A percentile compares a stretch with the other conserved stretches of the same genome.
Evolutionary conservation across 2,329 filamentous ascomycete genomes (phyloP).

Genomic region (Akanthomyces lecanii): DNA sequence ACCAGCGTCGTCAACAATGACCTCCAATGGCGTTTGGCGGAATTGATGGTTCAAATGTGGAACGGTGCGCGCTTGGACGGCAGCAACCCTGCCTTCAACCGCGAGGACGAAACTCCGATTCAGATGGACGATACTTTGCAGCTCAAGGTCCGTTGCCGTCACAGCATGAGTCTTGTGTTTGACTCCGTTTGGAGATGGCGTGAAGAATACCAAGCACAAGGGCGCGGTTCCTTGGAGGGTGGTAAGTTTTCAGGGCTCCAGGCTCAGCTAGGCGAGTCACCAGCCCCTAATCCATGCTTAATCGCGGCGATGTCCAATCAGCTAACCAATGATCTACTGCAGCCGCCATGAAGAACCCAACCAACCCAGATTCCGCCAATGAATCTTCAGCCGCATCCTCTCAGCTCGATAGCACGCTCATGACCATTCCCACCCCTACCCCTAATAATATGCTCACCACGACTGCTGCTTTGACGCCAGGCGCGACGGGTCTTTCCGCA

Average conservation of each 20-base stretch:
- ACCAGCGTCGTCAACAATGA: constrained; percentile 76
- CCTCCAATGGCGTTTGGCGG: constrained; percentile 71
- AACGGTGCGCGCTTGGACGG: constrained; percentile 59
- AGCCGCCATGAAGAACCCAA: constrained; percentile 74
- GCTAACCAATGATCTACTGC: constrained; percentile 6
- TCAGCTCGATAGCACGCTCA: constrained; percentile 58
- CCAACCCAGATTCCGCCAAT: constrained; percentile 74
- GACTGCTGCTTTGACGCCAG: constrained; percentile 52
- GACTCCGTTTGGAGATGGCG: constrained; percentile 85
- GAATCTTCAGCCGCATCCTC: constrained; percentile 68
- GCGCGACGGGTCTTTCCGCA: constrained; percentile 40
- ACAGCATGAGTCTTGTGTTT: constrained; percentile 81
- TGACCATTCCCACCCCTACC: constrained; percentile 36
- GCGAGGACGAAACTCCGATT: constrained; percentile 46
- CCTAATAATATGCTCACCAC: constrained; percentile 44
- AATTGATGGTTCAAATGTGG: constrained; percentile 86
- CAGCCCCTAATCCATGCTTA: constrained; percentile 16
- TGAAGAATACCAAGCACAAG: constrained; percentile 70
- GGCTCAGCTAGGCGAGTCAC: constrained; percentile 25
- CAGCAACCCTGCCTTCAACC: constrained; percentile 42
- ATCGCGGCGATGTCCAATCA: not conserved
- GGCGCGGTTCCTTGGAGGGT: constrained; percentile 68
- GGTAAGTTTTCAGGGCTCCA: constrained; percentile 47
- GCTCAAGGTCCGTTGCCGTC: constrained; percentile 75
- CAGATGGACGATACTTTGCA: constrained; percentile 67